phyloP scores from a whole-genome alignment of 768 basidiomycete genomes.

The Tulasnella sp. region DNA sequence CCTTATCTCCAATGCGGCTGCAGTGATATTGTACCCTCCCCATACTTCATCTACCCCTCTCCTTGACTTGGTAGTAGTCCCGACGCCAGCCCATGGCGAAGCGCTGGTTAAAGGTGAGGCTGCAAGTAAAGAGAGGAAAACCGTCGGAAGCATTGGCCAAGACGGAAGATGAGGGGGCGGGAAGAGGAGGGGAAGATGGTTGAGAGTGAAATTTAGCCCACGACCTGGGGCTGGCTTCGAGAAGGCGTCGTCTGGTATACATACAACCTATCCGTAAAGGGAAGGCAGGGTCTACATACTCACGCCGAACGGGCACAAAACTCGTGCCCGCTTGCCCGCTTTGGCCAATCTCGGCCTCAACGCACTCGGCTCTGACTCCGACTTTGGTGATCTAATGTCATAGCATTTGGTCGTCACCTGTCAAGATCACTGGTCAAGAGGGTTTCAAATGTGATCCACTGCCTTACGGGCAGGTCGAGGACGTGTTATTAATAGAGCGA shows the following conservation, averaged over 20 bases:
- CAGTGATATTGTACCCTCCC: slow-evolving; percentile 12
- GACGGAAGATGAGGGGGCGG: neutral
- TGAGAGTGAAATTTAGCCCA: neutral
- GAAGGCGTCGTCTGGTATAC: neutral
- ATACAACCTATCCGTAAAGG: neutral
- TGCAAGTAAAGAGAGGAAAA: neutral
- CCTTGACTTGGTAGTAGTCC: neutral
- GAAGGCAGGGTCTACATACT: neutral
- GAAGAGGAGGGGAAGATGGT: neutral
- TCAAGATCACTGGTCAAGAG: too few species aligned
- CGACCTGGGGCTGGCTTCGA: neutral
- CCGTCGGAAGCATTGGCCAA: neutral
- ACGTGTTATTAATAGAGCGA: too few species aligned
- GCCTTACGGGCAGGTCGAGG: too few species aligned
- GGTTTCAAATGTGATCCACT: too few species aligned
- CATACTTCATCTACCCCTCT: neutral
- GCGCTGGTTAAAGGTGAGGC: neutral
- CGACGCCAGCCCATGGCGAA: neutral
- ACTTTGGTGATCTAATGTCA: too few species aligned
- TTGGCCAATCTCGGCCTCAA: too few species aligned
- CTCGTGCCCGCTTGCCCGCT: too few species aligned
- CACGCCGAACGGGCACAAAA: too few species aligned
- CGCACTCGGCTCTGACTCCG: too few species aligned
- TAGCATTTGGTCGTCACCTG: too few species aligned
- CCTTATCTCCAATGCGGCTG: neutral